Evolutionary conservation across 257 asterid species (phyloP), one percentile per base, ranked within the genome.

Genomic region (Solanum medicagineum): DNA sequence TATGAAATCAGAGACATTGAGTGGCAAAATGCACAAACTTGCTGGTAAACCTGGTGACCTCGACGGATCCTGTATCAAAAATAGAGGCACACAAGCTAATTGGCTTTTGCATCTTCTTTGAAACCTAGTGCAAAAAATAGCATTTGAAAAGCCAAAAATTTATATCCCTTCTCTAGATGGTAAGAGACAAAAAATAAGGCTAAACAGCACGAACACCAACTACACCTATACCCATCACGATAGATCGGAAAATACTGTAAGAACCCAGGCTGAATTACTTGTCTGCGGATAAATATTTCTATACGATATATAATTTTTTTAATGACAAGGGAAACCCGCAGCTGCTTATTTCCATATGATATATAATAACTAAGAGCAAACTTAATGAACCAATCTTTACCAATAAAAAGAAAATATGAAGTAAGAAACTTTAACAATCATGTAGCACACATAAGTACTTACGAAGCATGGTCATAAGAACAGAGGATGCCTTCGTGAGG

Each of bases 21-120:
- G 90, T 94, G 98, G 90, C 97, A 94, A 36, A 97, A 92, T 11
- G 98, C 94, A 80, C 97, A 93, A 69, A 93, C 95, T 91, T 94
- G 95, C 89, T 91, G 94, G 89, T 90, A 94, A 57, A 92, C 95
- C 88, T 92, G 92, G 88, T 91, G 94, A 8, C 95, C 97, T 42
- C 97, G 91, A n/a, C 97, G 97, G 77, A 93, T 91, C 88, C 97
- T 94, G 91, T 84, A 66, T 68, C 66, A 77, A 53, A 77, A 32
- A 53, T 26, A 7, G 83, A 77, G 63, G 83, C 63, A 77, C 47
- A 77, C 63, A 77, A 77, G 47, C 47, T 51, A 26, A 24, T 49
- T 75, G 62, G 45, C 29, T 22, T 44, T 42, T 75, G 44, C 62
- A 51, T 51, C 22, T 75, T 53, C 57, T 51, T 51, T 75, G 62